Evolutionary conservation across 106 monocot genomes (phyloP), one percentile per base, ranked within the genome.

Genomic region (Hemerocallis citrina): DNA sequence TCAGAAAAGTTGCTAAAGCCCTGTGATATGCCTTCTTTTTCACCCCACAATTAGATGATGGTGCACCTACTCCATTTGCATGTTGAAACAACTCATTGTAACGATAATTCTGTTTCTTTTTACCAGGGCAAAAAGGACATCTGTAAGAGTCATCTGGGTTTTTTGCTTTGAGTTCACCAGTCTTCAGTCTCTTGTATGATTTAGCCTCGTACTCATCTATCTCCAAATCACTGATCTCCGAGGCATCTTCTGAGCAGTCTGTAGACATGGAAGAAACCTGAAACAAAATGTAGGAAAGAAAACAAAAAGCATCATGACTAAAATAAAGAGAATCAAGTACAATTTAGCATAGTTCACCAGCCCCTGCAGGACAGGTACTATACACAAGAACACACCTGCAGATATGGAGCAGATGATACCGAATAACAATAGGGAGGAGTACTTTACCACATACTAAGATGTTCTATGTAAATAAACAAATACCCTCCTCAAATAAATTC

Each of bases 81-180:
- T 89, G 88, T 43, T 89, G 88, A 64, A 89, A 68, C 6, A 89
- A 45, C 16, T 89, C 80, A 14, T 75, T 72, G 52, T 71, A 74
- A 4, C 33, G 27, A 61, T 80, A 89, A 33, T 61, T 57, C 24
- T 83, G 83, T 46, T 76, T 84, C 65, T 84, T 84, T 52, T 75
- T 84, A 4, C 54, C 57, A 0, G 29, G 27, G 39, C 88, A 89
- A 51, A 80, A 89, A 24, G 88, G 88, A 33, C 88, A 89, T 32
- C 57, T 70, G 47, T 71, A 89, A 7, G 45, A 68, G 29, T 65
- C 61, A 6, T 67, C 64, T 34, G 58, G 20, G 16, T 63, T 59
- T 59, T 69, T 68, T 9, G 64, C 59, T 31, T 15, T 31, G 29
- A 59, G 32, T n/a, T 68, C 65, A 1, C 64, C 68, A 6, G 14